A percentile compares a stretch with the other conserved stretches of the same genome.
These are phyloP conservation scores for Epicoccum nigrum DNA, from an alignment of 2,329 filamentous ascomycete species.

Conservation along the genomic window DNA sequence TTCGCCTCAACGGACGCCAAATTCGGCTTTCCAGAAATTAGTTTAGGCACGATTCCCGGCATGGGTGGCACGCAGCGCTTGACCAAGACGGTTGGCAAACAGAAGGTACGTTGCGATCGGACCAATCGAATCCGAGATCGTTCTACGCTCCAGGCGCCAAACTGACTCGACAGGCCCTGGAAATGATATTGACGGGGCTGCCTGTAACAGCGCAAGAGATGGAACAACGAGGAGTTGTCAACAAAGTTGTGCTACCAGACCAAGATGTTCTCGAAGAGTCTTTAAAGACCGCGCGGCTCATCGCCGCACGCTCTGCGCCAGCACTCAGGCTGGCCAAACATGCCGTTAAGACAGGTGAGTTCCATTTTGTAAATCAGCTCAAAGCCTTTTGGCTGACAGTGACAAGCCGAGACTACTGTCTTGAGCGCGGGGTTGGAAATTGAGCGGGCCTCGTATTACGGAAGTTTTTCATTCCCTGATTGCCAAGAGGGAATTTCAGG, in stretches of 20 bases:
- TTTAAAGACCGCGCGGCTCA: conserved; percentile 46
- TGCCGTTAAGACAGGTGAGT: conserved; percentile 51
- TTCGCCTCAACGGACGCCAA: conserved; percentile 85
- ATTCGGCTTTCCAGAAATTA: conserved; percentile 96
- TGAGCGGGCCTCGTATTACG: conserved; percentile 43
- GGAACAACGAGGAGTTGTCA: conserved; percentile 51
- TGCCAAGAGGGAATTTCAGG: conserved; percentile 52
- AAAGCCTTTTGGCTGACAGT: conserved; percentile 23
- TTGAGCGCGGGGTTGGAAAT: conserved; percentile 50
- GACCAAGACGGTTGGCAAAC: conserved; percentile 64
- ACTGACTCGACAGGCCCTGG: conserved; percentile 49
- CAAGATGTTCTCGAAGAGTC: conserved; percentile 49
- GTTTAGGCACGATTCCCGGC: conserved; percentile 87
- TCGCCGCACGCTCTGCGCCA: conserved; percentile 51
- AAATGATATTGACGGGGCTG: conserved; percentile 52
- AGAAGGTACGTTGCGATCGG: conserved; percentile 34
- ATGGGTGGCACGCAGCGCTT: conserved; percentile 88
- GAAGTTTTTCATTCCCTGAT: conserved; percentile 47
- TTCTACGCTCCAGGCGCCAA: conserved; percentile 1
- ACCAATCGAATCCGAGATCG: conserved; percentile 6
- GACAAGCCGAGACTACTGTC: conserved; percentile 51
- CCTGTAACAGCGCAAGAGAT: conserved; percentile 47
- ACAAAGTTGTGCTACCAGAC: conserved; percentile 44
- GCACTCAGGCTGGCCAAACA: conserved; percentile 54
- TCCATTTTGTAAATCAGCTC: not conserved